Base-by-base conservation (phyloP, 176 grass and related monocot genomes). In the Musa itinerans region DNA sequence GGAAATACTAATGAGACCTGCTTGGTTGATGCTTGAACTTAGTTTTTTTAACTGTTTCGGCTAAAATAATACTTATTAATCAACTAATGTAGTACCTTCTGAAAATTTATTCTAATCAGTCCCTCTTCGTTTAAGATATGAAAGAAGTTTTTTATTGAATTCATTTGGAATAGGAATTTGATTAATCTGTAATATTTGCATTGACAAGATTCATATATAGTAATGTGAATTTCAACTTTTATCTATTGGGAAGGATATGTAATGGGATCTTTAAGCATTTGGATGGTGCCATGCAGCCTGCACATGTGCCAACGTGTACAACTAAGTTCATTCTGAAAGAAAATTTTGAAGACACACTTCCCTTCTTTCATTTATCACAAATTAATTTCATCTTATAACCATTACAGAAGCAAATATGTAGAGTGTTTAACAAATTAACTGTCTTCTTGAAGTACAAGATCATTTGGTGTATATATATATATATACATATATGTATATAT, bases 81-180 rank as follows among this genome's bases (percentile, higher is more conserved):
- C 26, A 26, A 34, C 12, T 43, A 29, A 68, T 68, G 12, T 10
- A 15, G 10, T 27, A 15, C 3, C 24, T 43, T 43, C 34, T 6
- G 34, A 43, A 43, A 43, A 43, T 43, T 6, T 43, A 43, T 43
- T 68, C 26, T 29, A 25, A 24, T 25, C 21, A 14, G 21, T 2
- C 9, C 20, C 8, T 63, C 10, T 9, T 26, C 9, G 63, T 4
- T 65, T 43, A 43, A 65, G 11, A 26, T 0, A 26, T 8, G 63
- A 65, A 26, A 15, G 12, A 3, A 26, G 63, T 23, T 25, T 26
- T 26, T 26, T 65, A 65, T 12, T 27, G 3, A 26, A 19, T n/a
- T 61, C n/a, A 13, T 70, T 50, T 70, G 68, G 17, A 70, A 51
- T 50, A 69, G 66, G 29, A 69, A 50, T 69, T 50, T 50, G 19